Conservation (phyloP, 805 yeast species). For the Cyberlindnera japonica region DNA sequence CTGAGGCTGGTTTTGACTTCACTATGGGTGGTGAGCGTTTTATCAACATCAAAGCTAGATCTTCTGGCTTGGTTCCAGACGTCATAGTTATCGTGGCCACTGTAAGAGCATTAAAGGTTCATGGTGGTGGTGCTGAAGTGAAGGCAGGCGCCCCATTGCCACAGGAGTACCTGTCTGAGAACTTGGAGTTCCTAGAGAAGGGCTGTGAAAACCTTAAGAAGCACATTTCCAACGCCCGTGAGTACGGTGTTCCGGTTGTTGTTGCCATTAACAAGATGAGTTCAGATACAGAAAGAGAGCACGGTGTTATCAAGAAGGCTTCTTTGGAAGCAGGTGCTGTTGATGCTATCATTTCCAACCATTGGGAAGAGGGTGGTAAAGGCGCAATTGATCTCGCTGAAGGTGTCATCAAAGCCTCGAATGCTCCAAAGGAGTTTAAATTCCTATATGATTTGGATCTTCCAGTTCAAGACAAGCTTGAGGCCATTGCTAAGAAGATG, state of each 20-base stretch:
- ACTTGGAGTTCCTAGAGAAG: slow-evolving; percentile 59
- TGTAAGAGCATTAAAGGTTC: slow-evolving; percentile 77
- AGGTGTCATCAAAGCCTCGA: slow-evolving; percentile 62
- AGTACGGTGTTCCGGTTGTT: slow-evolving; percentile 73
- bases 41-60: slow-evolving; percentile 75
- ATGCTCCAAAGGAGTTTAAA: slow-evolving; percentile 40
- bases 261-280: slow-evolving; percentile 80
- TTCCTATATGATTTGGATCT: slow-evolving; percentile 61
- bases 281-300: slow-evolving; percentile 66
- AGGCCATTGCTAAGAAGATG: slow-evolving; percentile 67
- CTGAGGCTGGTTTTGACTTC: slow-evolving; percentile 88
- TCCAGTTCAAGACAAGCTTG: slow-evolving; percentile 63
- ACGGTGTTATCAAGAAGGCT: slow-evolving; percentile 61
- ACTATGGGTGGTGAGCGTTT: slow-evolving; percentile 92
- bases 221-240: slow-evolving; percentile 68
- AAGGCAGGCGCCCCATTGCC: slow-evolving; percentile 82
- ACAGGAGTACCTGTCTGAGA: slow-evolving; percentile 41
- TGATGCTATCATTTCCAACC: slow-evolving; percentile 78
- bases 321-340: slow-evolving; percentile 74
- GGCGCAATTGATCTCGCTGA: slow-evolving; percentile 75
- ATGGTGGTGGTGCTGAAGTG: slow-evolving; percentile 87
- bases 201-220: slow-evolving; percentile 77
- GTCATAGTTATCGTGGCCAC: slow-evolving; percentile 81
- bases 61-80: slow-evolving; percentile 77
- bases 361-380: slow-evolving; percentile 83